Evolutionary conservation across 2,329 filamentous ascomycete genomes (phyloP).

Genomic region (Sarocladium strictum): DNA sequence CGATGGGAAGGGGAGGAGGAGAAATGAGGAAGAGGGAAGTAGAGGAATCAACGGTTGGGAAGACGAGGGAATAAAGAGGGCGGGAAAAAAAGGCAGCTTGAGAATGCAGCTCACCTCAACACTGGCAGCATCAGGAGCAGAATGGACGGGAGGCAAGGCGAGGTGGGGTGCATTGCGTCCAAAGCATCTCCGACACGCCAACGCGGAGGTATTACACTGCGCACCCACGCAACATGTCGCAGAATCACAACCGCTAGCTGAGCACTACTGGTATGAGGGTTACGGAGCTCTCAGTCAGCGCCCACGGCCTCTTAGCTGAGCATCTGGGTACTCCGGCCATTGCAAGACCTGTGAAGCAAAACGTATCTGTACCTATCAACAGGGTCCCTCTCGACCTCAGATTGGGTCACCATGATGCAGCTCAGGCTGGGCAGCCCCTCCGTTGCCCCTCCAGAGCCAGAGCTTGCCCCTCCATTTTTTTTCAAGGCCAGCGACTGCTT

Average conservation of each 20-base stretch:
- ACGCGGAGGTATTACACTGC: background rate
- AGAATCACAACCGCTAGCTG: background rate
- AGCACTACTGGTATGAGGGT: background rate
- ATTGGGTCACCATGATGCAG: background rate
- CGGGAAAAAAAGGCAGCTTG: slow-evolving; percentile 4
- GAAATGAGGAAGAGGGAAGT: background rate
- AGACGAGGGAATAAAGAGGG: slow-evolving; percentile 6
- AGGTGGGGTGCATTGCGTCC: slow-evolving; percentile 7
- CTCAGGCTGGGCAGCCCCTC: background rate
- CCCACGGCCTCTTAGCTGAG: background rate
- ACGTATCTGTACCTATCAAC: too few species aligned
- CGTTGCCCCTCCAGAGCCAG: background rate
- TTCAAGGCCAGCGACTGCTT: too few species aligned
- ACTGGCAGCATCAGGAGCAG: too few species aligned
- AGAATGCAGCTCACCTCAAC: background rate
- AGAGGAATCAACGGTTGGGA: slow-evolving; percentile 6
- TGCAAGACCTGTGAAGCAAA: too few species aligned
- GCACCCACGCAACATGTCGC: background rate
- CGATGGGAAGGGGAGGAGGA: slow-evolving; percentile 18
- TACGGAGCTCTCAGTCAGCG: background rate
- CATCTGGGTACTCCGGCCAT: too few species aligned
- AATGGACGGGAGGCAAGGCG: slow-evolving; percentile 7
- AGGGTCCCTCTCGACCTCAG: background rate
- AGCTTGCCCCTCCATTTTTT: background rate
- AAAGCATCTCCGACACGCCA: slow-evolving; percentile 3